Evolutionary conservation across 257 asterid genomes (phyloP).

Genomic region (Linaria vulgaris): DNA sequence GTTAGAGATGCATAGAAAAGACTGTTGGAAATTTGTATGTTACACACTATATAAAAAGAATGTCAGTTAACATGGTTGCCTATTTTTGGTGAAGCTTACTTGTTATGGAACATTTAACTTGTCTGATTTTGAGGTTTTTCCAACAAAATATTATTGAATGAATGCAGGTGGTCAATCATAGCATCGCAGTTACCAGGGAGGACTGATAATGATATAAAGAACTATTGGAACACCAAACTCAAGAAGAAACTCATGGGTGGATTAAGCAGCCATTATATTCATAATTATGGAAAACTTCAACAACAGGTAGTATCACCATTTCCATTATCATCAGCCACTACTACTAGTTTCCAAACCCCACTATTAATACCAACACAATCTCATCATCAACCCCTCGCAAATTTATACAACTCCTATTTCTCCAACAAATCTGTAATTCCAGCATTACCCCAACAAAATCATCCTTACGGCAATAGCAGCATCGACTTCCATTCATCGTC

Average conservation of each 20-base stretch:
- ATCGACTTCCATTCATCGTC: conserved; percentile 24
- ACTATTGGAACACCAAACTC: conserved; percentile 89
- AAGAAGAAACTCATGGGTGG: conserved; percentile 71
- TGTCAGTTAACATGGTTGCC: too few species aligned
- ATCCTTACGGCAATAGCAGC: conserved; percentile 22
- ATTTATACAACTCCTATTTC: conserved; percentile 33
- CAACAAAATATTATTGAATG: not conserved
- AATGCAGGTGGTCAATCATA: conserved; percentile 76
- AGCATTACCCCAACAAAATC: conserved; percentile 37
- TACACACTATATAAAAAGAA: too few species aligned
- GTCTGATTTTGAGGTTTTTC: not conserved
- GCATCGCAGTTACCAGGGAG: conserved; percentile 80
- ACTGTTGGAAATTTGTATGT: too few species aligned
- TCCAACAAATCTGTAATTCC: conserved; percentile 27
- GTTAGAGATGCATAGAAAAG: not conserved
- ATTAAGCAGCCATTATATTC: too few species aligned
- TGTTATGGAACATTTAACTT: not conserved
- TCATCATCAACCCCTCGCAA: conserved; percentile 25
- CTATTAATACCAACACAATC: too few species aligned
- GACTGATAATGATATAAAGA: conserved; percentile 83
- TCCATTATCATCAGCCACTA: conserved; percentile 31
- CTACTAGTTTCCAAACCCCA: conserved; percentile 26
- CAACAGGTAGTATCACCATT: too few species aligned
- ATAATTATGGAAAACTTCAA: too few species aligned
- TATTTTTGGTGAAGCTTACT: conserved; percentile 33